phyloP scores from a whole-genome alignment of 1,284 basidiomycete species.

The Austroboletus niveus region DNA sequence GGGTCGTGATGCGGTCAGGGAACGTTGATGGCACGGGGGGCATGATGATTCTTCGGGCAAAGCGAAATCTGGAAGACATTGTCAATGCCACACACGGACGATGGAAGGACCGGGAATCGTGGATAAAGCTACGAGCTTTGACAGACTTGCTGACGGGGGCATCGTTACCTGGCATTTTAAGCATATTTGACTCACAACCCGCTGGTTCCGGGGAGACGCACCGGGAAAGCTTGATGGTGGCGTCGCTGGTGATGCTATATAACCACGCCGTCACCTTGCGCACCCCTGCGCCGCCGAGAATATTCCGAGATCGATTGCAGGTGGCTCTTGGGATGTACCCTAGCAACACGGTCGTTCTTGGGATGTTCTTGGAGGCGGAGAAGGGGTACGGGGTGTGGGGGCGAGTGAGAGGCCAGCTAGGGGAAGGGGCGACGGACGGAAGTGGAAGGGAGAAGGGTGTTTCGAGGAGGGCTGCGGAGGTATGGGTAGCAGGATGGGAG shows the following conservation, averaged over 20 bases:
- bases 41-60: slow-evolving; percentile 55
- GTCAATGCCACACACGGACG: slow-evolving; percentile 30
- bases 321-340: slow-evolving; percentile 59
- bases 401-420: slow-evolving; percentile 53
- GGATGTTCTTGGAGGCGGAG: slow-evolving; percentile 76
- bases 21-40: slow-evolving; percentile 51
- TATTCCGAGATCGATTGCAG: slow-evolving; percentile 60
- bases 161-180: slow-evolving; percentile 41
- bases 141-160: slow-evolving; percentile 57
- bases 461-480: slow-evolving; percentile 57
- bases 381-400: slow-evolving; percentile 76
- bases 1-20: slow-evolving; percentile 53
- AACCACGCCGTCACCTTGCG: slow-evolving; percentile 55
- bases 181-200: slow-evolving; percentile 47
- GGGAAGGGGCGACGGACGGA: slow-evolving; percentile 36
- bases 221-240: slow-evolving; percentile 62
- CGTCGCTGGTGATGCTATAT: slow-evolving; percentile 61
- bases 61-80: slow-evolving; percentile 55
- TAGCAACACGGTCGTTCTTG: slow-evolving; percentile 73
- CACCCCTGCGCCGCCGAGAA: slow-evolving; percentile 54
- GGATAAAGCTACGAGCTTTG: slow-evolving; percentile 62
- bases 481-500: slow-evolving; percentile 80
- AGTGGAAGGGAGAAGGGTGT: slow-evolving; percentile 52
- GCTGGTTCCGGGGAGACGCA: slow-evolving; percentile 17
- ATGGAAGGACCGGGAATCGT: slow-evolving; percentile 59